Evolutionary conservation across 305 asterid species (phyloP).

Genomic region (Rubia tinctorum): DNA sequence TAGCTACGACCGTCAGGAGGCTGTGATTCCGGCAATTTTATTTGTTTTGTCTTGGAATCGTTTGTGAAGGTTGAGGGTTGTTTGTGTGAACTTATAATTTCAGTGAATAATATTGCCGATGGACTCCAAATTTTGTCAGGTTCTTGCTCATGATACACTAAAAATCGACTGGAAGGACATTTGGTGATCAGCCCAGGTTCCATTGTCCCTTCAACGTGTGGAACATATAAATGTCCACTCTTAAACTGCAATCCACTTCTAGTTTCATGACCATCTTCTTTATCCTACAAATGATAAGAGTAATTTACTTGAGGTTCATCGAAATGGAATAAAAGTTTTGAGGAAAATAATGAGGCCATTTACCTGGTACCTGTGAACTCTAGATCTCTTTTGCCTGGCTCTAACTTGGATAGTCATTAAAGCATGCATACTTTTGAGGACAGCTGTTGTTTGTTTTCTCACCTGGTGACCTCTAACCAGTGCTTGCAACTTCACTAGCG

Average conservation of each 20-base stretch:
- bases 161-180: slow-evolving; percentile 30
- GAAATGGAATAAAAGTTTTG: too few species aligned
- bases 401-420: slow-evolving; percentile 64
- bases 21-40: slow-evolving; percentile 17
- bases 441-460: slow-evolving; percentile 51
- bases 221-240: slow-evolving; percentile 27
- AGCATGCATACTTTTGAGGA: slow-evolving; percentile 56
- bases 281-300: slow-evolving; percentile 29
- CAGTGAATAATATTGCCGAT: slow-evolving; percentile 38
- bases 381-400: slow-evolving; percentile 56
- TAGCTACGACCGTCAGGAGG: slow-evolving; percentile 34
- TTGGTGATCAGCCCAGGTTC: slow-evolving; percentile 31
- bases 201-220: slow-evolving; percentile 27
- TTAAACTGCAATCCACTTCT: slow-evolving; percentile 37
- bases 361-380: slow-evolving; percentile 25
- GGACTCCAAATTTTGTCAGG: slow-evolving; percentile 34
- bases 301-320: too few species aligned
- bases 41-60: slow-evolving; percentile 25
- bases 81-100: slow-evolving; percentile 41
- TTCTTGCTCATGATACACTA: slow-evolving; percentile 17
- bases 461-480: slow-evolving; percentile 73
- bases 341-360: slow-evolving; percentile 7
- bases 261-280: slow-evolving; percentile 23
- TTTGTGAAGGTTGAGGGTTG: slow-evolving; percentile 24
- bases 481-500: slow-evolving; percentile 76